Base-by-base conservation (phyloP, 176 grass and related monocot genomes). In the Puccinellia tenuiflora region DNA sequence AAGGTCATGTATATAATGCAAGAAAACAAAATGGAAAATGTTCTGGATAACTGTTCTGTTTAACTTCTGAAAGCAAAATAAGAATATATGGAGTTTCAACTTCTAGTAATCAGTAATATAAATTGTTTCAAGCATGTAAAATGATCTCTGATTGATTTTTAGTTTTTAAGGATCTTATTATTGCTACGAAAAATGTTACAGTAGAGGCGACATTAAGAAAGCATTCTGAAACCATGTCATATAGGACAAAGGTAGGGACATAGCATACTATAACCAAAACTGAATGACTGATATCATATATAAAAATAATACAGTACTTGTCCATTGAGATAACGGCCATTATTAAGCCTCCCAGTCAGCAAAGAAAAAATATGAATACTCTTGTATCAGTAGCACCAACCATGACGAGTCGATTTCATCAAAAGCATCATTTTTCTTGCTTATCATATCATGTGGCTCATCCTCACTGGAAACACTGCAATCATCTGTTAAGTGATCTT, bases 371-470 rank as follows among this genome's bases (percentile, higher is more conserved):
- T 75, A 12, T 29, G 31, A 62, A 70, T 26, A 50, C 5, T 9
- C 16, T 33, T 16, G 15, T 30, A 62, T 60, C 22, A 31, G n/a
- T 78, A 79, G 75, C 67, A 89, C 87, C 20, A 60, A 89, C 87
- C 87, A 57, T 75, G 87, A 80, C 65, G 59, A 8, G 21, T 85
- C 68, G 11, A 24, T 30, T 68, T 75, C 81, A 68, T 85, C 38
- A 14, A 11, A 38, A 67, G 54, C 59, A 66, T 12, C 56, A 12
- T 39, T 56, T 68, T 45, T 77, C 18, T 89, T 85, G 57, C 35
- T 84, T 35, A 47, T 56, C 8, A 9, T 40, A 68, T 80, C 68
- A 50, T 73, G 46, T 75, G 35, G 21, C 37, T 43, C 81, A 39
- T 84, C 78, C 38, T 42, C 70, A 37, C 70, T 54, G 35, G 78